These are phyloP conservation scores for Eucalyptus guilfoylei DNA, from an alignment of 345 rosid species.

Conservation along the genomic window DNA sequence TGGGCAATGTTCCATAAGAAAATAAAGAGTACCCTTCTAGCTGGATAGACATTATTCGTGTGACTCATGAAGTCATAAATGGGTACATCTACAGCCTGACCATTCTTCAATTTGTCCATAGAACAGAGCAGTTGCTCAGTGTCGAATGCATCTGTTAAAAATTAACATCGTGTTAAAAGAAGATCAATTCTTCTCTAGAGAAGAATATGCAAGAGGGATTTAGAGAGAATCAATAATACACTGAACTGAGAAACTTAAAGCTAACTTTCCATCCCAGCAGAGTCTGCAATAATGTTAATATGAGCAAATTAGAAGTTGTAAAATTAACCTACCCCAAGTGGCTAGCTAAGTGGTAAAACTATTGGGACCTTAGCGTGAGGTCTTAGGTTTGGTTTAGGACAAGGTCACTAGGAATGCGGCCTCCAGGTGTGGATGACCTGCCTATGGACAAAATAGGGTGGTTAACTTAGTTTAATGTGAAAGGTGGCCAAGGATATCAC, in stretches of 20 bases:
- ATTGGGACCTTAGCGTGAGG: not conserved
- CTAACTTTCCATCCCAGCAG: not conserved
- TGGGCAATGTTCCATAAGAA: not conserved
- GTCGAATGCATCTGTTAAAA: conserved; percentile 78
- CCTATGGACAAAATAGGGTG: not conserved
- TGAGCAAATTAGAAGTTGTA: not conserved
- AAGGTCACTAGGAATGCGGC: not conserved
- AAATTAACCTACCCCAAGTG: not conserved
- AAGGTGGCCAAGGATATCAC: not conserved
- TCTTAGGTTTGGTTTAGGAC: not conserved
- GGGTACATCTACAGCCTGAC: conserved; percentile 89
- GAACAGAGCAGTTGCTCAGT: conserved; percentile 57
- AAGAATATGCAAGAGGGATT: not conserved
- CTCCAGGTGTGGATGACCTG: not conserved
- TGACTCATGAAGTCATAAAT: conserved; percentile 87
- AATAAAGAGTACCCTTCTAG: conserved; percentile 48
- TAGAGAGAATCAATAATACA: not conserved
- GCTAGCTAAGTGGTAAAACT: not conserved
- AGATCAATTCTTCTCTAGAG: not conserved
- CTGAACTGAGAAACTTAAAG: not conserved
- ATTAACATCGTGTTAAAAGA: conserved; percentile 2
- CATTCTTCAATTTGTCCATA: conserved; percentile 86
- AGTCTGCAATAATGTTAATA: not conserved
- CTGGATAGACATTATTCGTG: conserved; percentile 37
- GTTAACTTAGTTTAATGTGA: not conserved